These are phyloP conservation scores for Yarrowia phangngaensis DNA, from an alignment of 805 yeast species.

Conservation along the genomic window DNA sequence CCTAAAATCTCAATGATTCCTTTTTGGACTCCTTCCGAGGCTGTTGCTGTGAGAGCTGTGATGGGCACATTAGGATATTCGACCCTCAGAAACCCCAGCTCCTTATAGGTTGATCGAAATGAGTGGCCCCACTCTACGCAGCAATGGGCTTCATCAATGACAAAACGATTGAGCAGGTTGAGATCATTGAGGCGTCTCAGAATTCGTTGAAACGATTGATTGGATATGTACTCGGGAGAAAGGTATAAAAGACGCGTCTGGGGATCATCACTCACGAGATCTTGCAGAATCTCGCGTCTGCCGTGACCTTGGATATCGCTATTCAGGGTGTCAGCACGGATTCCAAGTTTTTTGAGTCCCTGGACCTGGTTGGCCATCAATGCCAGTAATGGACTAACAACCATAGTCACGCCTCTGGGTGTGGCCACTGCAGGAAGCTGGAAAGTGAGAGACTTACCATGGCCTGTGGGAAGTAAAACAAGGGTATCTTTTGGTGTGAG, in stretches of 20 bases:
- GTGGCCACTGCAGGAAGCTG: slow-evolving; percentile 83
- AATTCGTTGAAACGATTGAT: slow-evolving; percentile 62
- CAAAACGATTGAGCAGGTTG: slow-evolving; percentile 68
- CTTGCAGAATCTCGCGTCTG: slow-evolving; percentile 55
- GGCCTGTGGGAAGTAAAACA: slow-evolving; percentile 97
- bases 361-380: slow-evolving; percentile 95
- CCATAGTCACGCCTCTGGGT: slow-evolving; percentile 69
- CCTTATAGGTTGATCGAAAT: slow-evolving; percentile 89
- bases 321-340: slow-evolving; percentile 82
- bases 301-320: slow-evolving; percentile 66
- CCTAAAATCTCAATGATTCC: slow-evolving; percentile 73
- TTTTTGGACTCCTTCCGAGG: slow-evolving; percentile 45
- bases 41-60: slow-evolving; percentile 95
- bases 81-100: slow-evolving; percentile 63
- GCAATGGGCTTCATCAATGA: slow-evolving; percentile 96
- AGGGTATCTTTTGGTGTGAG: slow-evolving; percentile 70
- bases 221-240: slow-evolving; percentile 67
- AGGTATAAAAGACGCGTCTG: slow-evolving; percentile 82
- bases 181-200: slow-evolving; percentile 55
- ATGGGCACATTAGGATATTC: slow-evolving; percentile 77
- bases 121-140: slow-evolving; percentile 98
- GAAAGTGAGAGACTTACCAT: slow-evolving; percentile 92
- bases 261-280: slow-evolving; percentile 65
- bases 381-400: slow-evolving; percentile 88
- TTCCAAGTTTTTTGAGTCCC: slow-evolving; percentile 60